Evolutionary conservation across 2,329 filamentous ascomycete species (phyloP).

Genomic region (Monilinia polystroma): DNA sequence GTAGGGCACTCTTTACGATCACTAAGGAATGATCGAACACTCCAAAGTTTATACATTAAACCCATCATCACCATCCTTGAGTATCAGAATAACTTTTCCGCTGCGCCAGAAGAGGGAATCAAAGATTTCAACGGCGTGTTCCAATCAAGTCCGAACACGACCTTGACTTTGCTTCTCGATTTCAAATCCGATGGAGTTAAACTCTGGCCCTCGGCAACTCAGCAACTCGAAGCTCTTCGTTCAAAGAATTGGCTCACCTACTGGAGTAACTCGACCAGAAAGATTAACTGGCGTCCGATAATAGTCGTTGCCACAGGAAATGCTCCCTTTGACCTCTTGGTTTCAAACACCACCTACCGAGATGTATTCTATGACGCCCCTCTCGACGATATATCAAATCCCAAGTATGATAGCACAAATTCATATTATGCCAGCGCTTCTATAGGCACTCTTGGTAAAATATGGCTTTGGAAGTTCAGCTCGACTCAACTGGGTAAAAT

Average conservation of each 20-base stretch:
- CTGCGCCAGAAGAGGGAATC: background rate
- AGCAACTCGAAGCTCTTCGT: constrained; percentile 45
- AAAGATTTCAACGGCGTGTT: constrained; percentile 28
- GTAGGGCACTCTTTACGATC: constrained; percentile 56
- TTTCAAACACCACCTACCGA: constrained; percentile 43
- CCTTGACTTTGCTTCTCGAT: constrained; percentile 49
- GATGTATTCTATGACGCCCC: constrained; percentile 52
- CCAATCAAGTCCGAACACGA: constrained; percentile 22
- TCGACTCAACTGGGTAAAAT: constrained; percentile 32
- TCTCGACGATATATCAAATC: constrained; percentile 33
- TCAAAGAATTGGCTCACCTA: constrained; percentile 43
- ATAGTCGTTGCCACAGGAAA: constrained; percentile 53
- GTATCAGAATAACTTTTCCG: constrained; percentile 45
- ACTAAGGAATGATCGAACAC: constrained; percentile 52
- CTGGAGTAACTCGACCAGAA: constrained; percentile 42
- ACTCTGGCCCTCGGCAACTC: constrained; percentile 43
- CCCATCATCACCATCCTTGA: constrained; percentile 56
- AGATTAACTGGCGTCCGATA: constrained; percentile 42
- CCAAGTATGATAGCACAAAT: constrained; percentile 34
- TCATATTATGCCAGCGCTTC: constrained; percentile 38
- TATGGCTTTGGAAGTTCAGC: constrained; percentile 22
- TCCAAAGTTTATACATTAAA: constrained; percentile 57
- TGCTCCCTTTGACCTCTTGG: constrained; percentile 43
- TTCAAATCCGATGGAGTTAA: constrained; percentile 47
- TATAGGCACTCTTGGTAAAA: constrained; percentile 21